These are phyloP conservation scores for Canna indica DNA, from an alignment of 176 grass and related monocot genomes.

Conservation along the genomic window DNA sequence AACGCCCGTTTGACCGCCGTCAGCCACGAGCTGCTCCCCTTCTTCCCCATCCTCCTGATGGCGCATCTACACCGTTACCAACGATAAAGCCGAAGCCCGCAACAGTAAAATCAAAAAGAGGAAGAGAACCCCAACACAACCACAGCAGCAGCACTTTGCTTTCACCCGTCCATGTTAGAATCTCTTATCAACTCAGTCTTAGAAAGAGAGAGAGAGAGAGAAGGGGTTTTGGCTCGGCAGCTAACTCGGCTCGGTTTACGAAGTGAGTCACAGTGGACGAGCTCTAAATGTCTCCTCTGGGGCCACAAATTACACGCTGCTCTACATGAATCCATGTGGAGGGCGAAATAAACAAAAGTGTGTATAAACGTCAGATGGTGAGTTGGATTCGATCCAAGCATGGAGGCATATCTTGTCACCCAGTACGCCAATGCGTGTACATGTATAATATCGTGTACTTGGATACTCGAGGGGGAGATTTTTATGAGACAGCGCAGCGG, in stretches of 20 bases:
- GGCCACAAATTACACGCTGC: not conserved
- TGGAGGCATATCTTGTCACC: not conserved
- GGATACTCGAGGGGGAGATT: not conserved
- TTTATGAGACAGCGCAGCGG: not conserved
- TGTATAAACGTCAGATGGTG: too few species aligned
- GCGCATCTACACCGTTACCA: slow-evolving; percentile 8
- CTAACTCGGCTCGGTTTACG: not conserved
- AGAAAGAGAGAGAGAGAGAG: not conserved
- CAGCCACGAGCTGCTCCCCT: slow-evolving; percentile 77
- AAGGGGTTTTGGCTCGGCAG: not conserved
- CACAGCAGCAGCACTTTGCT: not conserved
- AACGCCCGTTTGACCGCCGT: slow-evolving; percentile 92
- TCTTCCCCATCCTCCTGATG: slow-evolving; percentile 58
- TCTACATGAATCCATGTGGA: not conserved
- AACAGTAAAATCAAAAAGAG: too few species aligned
- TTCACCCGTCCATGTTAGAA: not conserved
- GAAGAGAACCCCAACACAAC: not conserved
- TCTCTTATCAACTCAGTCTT: not conserved
- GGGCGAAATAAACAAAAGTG: too few species aligned
- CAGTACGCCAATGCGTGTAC: not conserved
- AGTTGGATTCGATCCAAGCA: too few species aligned
- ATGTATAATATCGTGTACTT: not conserved
- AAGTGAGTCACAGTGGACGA: not conserved
- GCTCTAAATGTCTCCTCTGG: not conserved
- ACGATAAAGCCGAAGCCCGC: not conserved